phyloP scores from a whole-genome alignment of 1,284 basidiomycete species.

The Ustilago trichophora region DNA sequence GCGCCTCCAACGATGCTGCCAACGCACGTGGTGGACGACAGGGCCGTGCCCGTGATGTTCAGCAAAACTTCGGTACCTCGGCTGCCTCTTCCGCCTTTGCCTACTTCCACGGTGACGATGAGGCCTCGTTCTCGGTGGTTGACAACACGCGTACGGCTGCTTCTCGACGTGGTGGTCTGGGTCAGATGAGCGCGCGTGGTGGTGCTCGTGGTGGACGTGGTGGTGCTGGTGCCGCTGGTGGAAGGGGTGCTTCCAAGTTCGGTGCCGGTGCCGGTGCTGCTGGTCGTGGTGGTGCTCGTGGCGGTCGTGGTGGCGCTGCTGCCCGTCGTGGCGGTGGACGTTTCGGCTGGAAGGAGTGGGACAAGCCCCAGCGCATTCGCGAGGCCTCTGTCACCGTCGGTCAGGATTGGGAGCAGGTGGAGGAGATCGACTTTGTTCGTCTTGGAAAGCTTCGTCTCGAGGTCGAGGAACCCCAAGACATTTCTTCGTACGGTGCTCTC shows the following conservation, averaged over 20 bases:
- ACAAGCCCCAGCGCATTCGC: slow-evolving; percentile 86
- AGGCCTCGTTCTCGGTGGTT: slow-evolving; percentile 95
- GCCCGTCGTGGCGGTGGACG: slow-evolving; percentile 69
- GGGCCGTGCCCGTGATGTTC: slow-evolving; percentile 52
- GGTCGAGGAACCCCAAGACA: slow-evolving; percentile 70
- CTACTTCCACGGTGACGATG: slow-evolving; percentile 98
- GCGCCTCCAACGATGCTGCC: slow-evolving; percentile 69
- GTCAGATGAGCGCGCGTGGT: slow-evolving; percentile 65
- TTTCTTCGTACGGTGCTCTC: slow-evolving; percentile 84
- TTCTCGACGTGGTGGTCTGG: slow-evolving; percentile 66
- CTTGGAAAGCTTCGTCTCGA: slow-evolving; percentile 89
- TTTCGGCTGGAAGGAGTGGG: slow-evolving; percentile 91
- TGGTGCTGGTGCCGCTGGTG: slow-evolving; percentile 50
- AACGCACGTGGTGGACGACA: slow-evolving; percentile 46
- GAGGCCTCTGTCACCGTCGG: slow-evolving; percentile 95
- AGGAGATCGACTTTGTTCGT: slow-evolving; percentile 96
- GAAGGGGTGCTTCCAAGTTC: slow-evolving; percentile 48
- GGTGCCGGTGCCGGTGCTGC: slow-evolving; percentile 46
- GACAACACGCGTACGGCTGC: slow-evolving; percentile 74
- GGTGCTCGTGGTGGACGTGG: slow-evolving; percentile 62
- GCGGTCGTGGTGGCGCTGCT: slow-evolving; percentile 65
- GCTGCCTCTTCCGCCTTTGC: slow-evolving; percentile 81
- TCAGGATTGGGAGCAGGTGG: slow-evolving; percentile 89
- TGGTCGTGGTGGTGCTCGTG: slow-evolving; percentile 64
- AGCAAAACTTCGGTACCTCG: slow-evolving; percentile 50